Evolutionary conservation across 202 grass and related monocot genomes (phyloP), one percentile per base, ranked within the genome.

Genomic region (Cymbopogon flexuosus): DNA sequence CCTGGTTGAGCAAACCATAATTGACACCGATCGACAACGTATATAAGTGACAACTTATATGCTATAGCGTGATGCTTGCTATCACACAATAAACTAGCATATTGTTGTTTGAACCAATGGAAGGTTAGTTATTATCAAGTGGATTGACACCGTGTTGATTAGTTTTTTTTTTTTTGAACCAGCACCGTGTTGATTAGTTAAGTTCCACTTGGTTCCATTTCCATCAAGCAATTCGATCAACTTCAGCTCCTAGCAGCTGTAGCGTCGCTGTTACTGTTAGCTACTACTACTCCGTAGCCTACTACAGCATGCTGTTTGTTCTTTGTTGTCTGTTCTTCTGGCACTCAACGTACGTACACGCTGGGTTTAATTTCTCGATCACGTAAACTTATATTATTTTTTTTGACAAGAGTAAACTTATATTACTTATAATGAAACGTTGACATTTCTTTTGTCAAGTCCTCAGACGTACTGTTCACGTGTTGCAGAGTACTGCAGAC

Each of bases 261-360:
- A 63, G 56, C 31, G 63, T 78, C 75, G 65, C 75, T 71, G 54
- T 71, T 7, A 54, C 51, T 54, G 51, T 54, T 19, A 19, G 51
- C 49, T 15, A 5, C 14, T 42, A 42, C 0, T 15, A 16, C 11
- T 49, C 27, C 27, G 27, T 27, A 27, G 27, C 27, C 27, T 27
- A 27, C 27, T 27, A 27, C 27, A 49, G 3, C 6, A 6, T 16
- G 18, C 47, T 51, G 47, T 51, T 49, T 5, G 27, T 27, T 27
- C 27, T 27, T 27, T 27, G 27, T 27, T 27, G 45, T 18, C 47
- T 18, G 47, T 51, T 51, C 47, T 51, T 51, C 15, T 51, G 14
- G 16, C 47, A 52, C 49, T n/a, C 16, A 8, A 41, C 39, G 10
- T 10, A 41, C 1, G 3, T 12, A 46, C 45, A 47, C 15, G 13